Conservation (phyloP, 192 early-diverging fungal genomes). For the Oehlia diaphana region DNA sequence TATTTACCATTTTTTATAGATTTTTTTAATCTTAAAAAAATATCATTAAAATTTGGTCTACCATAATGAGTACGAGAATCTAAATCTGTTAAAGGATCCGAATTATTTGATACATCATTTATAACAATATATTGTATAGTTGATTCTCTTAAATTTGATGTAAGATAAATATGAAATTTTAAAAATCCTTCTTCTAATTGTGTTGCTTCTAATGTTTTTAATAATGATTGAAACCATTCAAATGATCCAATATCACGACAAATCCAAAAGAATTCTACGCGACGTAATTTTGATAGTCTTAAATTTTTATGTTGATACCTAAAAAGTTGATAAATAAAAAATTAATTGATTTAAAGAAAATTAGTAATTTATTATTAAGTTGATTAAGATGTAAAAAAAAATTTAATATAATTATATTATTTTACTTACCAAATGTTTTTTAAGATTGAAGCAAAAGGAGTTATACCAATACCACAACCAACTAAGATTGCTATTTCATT, state of each 20-base stretch:
- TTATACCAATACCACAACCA: slow-evolving; percentile 74
- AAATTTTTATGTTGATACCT: slow-evolving; percentile 43
- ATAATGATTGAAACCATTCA: slow-evolving; percentile 70
- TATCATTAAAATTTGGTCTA: slow-evolving; percentile 71
- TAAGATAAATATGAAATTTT: slow-evolving; percentile 68
- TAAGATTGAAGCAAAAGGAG: slow-evolving; percentile 71
- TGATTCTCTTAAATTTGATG: slow-evolving; percentile 56
- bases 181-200: slow-evolving; percentile 56
- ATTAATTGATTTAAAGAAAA: too few relatives aligned
- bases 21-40: slow-evolving; percentile 57
- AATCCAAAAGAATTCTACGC: slow-evolving; percentile 69
- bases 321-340: background rate
- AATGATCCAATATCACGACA: slow-evolving; percentile 63
- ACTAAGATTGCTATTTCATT: slow-evolving; percentile 66
- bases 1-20: slow-evolving; percentile 40
- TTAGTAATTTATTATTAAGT: too few relatives aligned
- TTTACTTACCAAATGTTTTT: slow-evolving; percentile 58
- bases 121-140: slow-evolving; percentile 62
- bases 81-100: slow-evolving; percentile 71
- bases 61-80: slow-evolving; percentile 72
- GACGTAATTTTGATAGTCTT: slow-evolving; percentile 38
- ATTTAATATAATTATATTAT: background rate
- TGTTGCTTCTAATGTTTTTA: slow-evolving; percentile 57
- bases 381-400: too few relatives aligned
- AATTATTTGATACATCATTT: slow-evolving; percentile 47